These are phyloP conservation scores for Alternaria panax DNA, from an alignment of 2,329 filamentous ascomycete genomes.

Conservation along the genomic window DNA sequence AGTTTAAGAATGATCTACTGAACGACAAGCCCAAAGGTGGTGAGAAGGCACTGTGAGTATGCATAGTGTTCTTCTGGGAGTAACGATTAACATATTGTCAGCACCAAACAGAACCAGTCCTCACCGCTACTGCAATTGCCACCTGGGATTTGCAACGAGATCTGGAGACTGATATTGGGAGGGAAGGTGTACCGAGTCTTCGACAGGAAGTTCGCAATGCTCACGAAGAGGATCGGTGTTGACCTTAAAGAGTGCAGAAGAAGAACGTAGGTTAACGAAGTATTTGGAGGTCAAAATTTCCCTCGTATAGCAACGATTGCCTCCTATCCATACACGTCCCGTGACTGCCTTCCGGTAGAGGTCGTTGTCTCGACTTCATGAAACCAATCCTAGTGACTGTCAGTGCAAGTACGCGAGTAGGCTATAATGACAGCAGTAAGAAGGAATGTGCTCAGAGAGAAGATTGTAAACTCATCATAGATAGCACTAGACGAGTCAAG, in stretches of 20 bases:
- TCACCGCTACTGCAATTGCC: constrained; percentile 25
- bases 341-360: no score
- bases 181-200: no score
- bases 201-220: no score
- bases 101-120: constrained; percentile 12
- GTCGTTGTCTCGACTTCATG: no score
- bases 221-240: not conserved
- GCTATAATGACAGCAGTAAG: not conserved
- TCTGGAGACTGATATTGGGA: constrained; percentile 29
- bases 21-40: constrained; percentile 23
- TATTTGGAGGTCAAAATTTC: not conserved
- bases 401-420: not conserved
- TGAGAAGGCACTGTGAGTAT: constrained; percentile 19
- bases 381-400: not conserved
- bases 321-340: no score
- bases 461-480: constrained; percentile 47
- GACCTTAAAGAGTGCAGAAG: no score
- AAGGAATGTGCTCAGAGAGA: constrained; percentile 44
- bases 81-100: constrained; percentile 2
- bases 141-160: constrained; percentile 19
- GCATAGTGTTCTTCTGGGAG: not conserved
- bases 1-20: constrained; percentile 21
- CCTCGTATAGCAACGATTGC: not conserved
- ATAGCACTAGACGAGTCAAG: constrained; percentile 31
- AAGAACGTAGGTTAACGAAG: not conserved